Evolutionary conservation across 2,329 filamentous ascomycete species (phyloP), one percentile per base, ranked within the genome.

Genomic region (Penicillium janthinellum): DNA sequence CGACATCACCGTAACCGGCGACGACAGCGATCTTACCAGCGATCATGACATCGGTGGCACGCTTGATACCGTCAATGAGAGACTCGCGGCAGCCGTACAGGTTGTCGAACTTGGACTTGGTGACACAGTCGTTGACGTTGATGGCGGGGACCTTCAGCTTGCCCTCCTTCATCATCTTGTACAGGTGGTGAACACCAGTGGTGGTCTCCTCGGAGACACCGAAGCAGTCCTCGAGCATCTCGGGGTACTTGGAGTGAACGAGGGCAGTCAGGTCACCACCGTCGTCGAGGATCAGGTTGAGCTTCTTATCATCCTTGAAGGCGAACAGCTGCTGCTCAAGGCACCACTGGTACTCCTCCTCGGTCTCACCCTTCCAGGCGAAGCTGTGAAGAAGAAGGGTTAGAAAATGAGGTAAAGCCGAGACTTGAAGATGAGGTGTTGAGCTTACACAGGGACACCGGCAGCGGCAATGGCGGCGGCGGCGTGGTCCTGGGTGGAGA

Each of bases 71-170:
- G 81, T 99, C 95, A 75, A 99, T 89, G 73, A 99, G 90, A 67
- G 94, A 97, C 86, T 98, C 95, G 79, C 92, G 90, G 92, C 95
- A 98, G 77, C 95, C 94, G 88, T 98, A 99, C 69, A 98, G 84
- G 89, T 99, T 99, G 88, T 98, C 95, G 80, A 99, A 99, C 88
- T 99, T 99, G 83, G 92, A 96, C 90, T 98, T 99, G 82, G 95
- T 99, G 78, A 99, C 94, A 61, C 90, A 93, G 88, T 99, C 94
- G 85, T 99, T 98, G 86, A 99, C 94, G 82, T 99, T 99, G 89
- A 98, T 92, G 81, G 94, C 86, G 70, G 95, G 95, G 70, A 96
- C 91, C 65, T 96, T 89, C 68, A 98, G 92, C 81, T 88, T 86
- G 79, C 87, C 86, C 72, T 91, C 88, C 87, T 95, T 97, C 79